phyloP scores from a whole-genome alignment of 768 basidiomycete species.

The Mycena sanguinolenta region DNA sequence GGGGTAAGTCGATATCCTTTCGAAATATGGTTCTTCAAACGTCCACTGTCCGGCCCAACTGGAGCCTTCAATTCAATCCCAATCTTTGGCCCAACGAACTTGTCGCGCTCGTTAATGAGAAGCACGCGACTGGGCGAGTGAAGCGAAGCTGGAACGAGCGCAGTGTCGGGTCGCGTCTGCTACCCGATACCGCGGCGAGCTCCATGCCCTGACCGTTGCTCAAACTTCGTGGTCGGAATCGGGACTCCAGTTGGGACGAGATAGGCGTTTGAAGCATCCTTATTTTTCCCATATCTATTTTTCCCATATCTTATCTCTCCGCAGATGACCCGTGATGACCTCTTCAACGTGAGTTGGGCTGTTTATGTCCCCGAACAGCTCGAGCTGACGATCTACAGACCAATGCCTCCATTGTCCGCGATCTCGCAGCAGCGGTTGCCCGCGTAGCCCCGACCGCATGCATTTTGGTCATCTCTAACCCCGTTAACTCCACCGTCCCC shows the following conservation, averaged over 20 bases:
- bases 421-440: conserved; percentile 90
- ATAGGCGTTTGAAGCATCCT: not conserved
- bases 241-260: not conserved
- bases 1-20: conserved; percentile 70
- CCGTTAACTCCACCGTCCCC: conserved; percentile 97
- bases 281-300: conserved; percentile 16
- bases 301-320: conserved; percentile 39
- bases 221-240: not conserved
- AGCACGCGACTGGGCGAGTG: not conserved
- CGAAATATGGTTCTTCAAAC: not conserved
- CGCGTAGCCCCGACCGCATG: conserved; percentile 92
- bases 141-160: not conserved
- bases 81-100: too few species aligned
- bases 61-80: not conserved
- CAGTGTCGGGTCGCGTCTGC: not conserved
- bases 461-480: conserved; percentile 98
- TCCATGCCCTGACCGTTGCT: not conserved
- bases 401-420: conserved; percentile 97
- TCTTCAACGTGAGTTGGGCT: conserved; percentile 83
- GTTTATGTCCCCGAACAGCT: not conserved
- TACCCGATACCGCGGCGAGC: not conserved
- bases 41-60: not conserved
- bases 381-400: conserved; percentile 63
- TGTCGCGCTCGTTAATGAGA: too few species aligned
- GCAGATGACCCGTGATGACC: conserved; percentile 96